Evolutionary conservation across 352 stramenopile genomes (phyloP).

Genomic region (Phytophthora sp.): DNA sequence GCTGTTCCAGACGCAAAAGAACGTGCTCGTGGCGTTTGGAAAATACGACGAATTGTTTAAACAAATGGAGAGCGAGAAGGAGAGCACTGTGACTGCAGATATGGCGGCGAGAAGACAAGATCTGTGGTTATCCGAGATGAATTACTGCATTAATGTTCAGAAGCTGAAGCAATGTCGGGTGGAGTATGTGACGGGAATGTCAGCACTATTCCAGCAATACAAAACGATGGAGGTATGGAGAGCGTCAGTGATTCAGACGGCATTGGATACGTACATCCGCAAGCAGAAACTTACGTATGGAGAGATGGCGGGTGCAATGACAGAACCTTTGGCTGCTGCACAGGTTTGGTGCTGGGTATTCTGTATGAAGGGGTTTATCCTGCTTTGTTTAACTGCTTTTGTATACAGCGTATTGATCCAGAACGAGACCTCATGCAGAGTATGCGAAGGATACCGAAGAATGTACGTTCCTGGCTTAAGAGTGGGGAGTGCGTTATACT

Average conservation of each 20-base stretch:
- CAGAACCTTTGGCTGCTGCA: slow-evolving; percentile 61
- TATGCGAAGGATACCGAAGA: slow-evolving; percentile 84
- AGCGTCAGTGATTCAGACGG: slow-evolving; percentile 74
- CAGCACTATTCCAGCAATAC: slow-evolving; percentile 80
- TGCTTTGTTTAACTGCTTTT: slow-evolving; percentile 12
- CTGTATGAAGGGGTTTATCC: neutral
- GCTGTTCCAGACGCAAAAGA: slow-evolving; percentile 63
- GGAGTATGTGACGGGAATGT: slow-evolving; percentile 88
- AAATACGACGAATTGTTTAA: slow-evolving; percentile 68
- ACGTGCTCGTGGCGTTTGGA: slow-evolving; percentile 60
- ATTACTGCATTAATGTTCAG: slow-evolving; percentile 79
- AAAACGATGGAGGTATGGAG: slow-evolving; percentile 81
- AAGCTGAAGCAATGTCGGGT: slow-evolving; percentile 64
- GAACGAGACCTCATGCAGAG: slow-evolving; percentile 81
- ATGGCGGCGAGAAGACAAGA: slow-evolving; percentile 39
- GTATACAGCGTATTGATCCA: slow-evolving; percentile 71
- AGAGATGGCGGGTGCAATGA: slow-evolving; percentile 70
- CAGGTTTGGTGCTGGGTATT: slow-evolving; percentile 47
- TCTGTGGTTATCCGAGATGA: slow-evolving; percentile 77
- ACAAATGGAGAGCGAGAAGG: slow-evolving; percentile 55
- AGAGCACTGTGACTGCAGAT: slow-evolving; percentile 3
- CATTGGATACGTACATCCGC: slow-evolving; percentile 76
- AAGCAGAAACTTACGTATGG: slow-evolving; percentile 85
- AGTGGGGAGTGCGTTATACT: too few species aligned
- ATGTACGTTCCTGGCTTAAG: slow-evolving; percentile 45